phyloP scores from a whole-genome alignment of 257 asterid species.

The Parsonsia alboflavescens region DNA sequence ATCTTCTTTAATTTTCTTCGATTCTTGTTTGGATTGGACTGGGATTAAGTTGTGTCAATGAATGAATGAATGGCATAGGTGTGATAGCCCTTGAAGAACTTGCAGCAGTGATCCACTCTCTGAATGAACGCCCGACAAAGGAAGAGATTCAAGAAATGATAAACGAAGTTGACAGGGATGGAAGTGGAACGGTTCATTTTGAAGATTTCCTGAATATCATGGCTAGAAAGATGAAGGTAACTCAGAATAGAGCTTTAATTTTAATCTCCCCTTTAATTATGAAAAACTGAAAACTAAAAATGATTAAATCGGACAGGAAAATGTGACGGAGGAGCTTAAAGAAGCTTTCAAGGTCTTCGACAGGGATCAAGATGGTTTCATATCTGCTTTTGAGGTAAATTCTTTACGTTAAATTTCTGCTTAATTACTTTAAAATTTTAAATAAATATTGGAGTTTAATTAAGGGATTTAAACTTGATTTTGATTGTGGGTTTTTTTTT shows the following conservation, averaged over 20 bases:
- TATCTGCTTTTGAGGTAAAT: conserved; percentile 63
- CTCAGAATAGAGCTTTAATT: no score
- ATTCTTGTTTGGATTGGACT: neutral
- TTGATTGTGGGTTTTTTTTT: neutral
- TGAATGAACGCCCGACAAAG: conserved; percentile 59
- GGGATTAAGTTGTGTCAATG: neutral
- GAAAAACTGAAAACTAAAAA: no score
- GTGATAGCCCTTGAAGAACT: conserved; percentile 58
- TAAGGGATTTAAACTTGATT: neutral
- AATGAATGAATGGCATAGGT: conserved; percentile 32
- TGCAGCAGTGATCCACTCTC: conserved; percentile 50
- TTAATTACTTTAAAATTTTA: no score
- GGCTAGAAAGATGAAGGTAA: conserved; percentile 62
- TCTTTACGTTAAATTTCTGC: no score
- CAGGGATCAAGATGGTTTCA: conserved; percentile 82
- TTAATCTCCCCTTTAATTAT: no score
- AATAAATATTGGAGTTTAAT: no score
- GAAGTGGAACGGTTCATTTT: conserved; percentile 55
- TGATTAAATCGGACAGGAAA: conserved; percentile 37
- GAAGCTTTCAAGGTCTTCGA: conserved; percentile 87
- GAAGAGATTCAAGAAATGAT: conserved; percentile 68
- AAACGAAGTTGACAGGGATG: conserved; percentile 46
- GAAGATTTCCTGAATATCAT: conserved; percentile 60
- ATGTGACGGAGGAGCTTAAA: conserved; percentile 57
- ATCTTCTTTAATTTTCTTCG: neutral